Percentiles rank a stretch among this genome's conserved stretches.
phyloP scores from a whole-genome alignment of 2,329 filamentous ascomycete genomes.

The Colletotrichum orchidophilum region DNA sequence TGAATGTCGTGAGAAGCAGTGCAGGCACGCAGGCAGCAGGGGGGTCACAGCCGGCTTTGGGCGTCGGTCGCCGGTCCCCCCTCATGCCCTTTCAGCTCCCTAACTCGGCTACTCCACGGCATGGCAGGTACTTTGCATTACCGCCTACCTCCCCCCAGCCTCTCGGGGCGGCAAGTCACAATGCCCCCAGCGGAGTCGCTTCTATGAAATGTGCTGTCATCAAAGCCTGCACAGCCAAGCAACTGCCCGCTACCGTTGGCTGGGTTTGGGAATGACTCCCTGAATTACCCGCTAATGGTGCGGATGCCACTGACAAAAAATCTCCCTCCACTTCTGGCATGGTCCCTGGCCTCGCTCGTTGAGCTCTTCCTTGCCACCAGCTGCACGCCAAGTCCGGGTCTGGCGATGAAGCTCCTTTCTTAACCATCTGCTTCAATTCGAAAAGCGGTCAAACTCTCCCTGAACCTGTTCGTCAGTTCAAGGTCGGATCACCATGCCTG shows the following conservation, averaged over 20 bases:
- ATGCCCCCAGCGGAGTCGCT: conserved; percentile 6
- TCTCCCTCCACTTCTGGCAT: neutral
- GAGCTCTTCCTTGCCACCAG: conserved; percentile 1
- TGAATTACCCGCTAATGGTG: neutral
- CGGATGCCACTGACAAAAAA: neutral
- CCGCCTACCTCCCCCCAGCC: neutral
- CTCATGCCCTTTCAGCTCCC: neutral
- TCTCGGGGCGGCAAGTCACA: neutral
- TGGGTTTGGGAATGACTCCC: neutral
- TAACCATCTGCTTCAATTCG: neutral
- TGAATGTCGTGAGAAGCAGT: neutral
- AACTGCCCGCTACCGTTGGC: neutral
- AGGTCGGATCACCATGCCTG: conserved; percentile 11
- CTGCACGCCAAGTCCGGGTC: neutral
- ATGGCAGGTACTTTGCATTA: neutral
- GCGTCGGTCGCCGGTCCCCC: neutral
- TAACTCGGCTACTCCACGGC: neutral
- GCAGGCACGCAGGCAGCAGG: neutral
- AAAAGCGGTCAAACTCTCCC: neutral
- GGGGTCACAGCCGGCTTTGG: neutral
- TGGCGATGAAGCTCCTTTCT: neutral
- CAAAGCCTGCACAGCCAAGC: neutral
- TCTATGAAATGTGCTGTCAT: conserved; percentile 1
- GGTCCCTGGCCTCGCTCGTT: neutral
- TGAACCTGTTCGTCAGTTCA: neutral